A percentile compares a stretch with the other conserved stretches of the same genome.
Evolutionary conservation across 257 asterid genomes (phyloP).

Genomic region (Solanum stenotomum): DNA sequence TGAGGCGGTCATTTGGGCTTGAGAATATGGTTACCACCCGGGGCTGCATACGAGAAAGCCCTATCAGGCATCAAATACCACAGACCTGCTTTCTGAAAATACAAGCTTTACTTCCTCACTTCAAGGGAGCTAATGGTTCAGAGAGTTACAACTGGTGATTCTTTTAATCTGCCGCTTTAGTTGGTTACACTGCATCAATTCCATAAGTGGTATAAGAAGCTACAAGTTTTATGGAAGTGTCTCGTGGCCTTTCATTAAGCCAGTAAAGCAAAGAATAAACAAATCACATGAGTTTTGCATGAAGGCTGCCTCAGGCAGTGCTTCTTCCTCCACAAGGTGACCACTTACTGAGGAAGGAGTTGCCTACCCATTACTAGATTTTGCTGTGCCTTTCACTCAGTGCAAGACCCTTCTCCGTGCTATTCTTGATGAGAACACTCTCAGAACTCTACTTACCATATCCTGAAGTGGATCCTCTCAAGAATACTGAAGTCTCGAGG

Average conservation of each 20-base stretch:
- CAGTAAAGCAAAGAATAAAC: constrained; percentile 75
- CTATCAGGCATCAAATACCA: constrained; percentile 86
- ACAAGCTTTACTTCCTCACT: constrained; percentile 45
- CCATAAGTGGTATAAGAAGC: constrained; percentile 59
- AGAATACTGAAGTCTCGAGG: background rate
- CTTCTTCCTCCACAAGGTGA: constrained; percentile 62
- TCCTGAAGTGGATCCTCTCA: constrained; percentile 90
- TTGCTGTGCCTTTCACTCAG: constrained; percentile 60
- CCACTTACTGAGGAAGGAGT: constrained; percentile 30
- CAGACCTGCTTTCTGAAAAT: constrained; percentile 53
- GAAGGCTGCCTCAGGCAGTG: constrained; percentile 80
- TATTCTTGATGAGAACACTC: constrained; percentile 67
- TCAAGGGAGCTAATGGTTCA: constrained; percentile 62
- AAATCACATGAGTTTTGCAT: constrained; percentile 74
- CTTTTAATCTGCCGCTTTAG: constrained; percentile 88
- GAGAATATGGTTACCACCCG: constrained; percentile 88
- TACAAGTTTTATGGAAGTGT: constrained; percentile 68
- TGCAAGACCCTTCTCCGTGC: constrained; percentile 86
- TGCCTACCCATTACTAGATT: constrained; percentile 93
- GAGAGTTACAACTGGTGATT: constrained; percentile 78
- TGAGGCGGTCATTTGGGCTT: constrained; percentile 84
- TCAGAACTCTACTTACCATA: constrained; percentile 75
- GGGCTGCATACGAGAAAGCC: constrained; percentile 69
- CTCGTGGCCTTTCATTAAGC: constrained; percentile 17
- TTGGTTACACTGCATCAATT: constrained; percentile 64